These are phyloP conservation scores for Talaromyces trachyspermus DNA, from an alignment of 495 filamentous ascomycete genomes.

Conservation along the genomic window DNA sequence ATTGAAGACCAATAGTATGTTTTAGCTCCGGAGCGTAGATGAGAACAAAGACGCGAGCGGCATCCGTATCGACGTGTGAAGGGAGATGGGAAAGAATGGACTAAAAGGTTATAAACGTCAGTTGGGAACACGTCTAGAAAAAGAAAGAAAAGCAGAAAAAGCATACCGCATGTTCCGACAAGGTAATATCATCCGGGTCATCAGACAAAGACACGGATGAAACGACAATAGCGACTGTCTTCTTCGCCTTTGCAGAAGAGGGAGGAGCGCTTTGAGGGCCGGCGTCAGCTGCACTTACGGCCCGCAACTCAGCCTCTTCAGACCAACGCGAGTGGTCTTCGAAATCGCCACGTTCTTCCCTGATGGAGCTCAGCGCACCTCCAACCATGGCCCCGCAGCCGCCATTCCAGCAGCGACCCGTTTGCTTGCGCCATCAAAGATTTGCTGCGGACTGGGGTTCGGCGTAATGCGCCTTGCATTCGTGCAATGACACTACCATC, in stretches of 20 bases:
- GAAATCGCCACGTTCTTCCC: slow-evolving; percentile 73
- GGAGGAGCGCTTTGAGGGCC: slow-evolving; percentile 16
- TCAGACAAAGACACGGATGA: slow-evolving; percentile 61
- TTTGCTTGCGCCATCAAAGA: slow-evolving; percentile 71
- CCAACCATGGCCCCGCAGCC: slow-evolving; percentile 77
- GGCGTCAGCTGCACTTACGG: slow-evolving; percentile 23
- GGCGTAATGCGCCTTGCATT: slow-evolving; percentile 74
- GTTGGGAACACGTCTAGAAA: slow-evolving; percentile 7
- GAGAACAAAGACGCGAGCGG: slow-evolving; percentile 69
- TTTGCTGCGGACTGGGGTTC: slow-evolving; percentile 87
- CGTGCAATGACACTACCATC: slow-evolving; percentile 64
- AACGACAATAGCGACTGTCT: slow-evolving; percentile 76
- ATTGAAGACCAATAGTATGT: slow-evolving; percentile 41
- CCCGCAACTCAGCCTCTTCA: slow-evolving; percentile 59
- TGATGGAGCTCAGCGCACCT: slow-evolving; percentile 72
- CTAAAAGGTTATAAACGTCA: slow-evolving; percentile 35
- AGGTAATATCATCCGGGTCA: slow-evolving; percentile 52
- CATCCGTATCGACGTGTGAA: slow-evolving; percentile 57
- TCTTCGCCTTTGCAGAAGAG: slow-evolving; percentile 37
- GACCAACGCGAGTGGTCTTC: slow-evolving; percentile 81
- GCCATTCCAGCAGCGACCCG: slow-evolving; percentile 71
- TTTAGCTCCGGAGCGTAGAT: slow-evolving; percentile 81
- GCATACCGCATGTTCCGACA: slow-evolving; percentile 71
- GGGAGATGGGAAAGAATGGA: slow-evolving; percentile 87
- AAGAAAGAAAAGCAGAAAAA: slow-evolving; percentile 10